Conservation (phyloP, 352 stramenopile species). For the Phytopythium cucurbitacearum region DNA sequence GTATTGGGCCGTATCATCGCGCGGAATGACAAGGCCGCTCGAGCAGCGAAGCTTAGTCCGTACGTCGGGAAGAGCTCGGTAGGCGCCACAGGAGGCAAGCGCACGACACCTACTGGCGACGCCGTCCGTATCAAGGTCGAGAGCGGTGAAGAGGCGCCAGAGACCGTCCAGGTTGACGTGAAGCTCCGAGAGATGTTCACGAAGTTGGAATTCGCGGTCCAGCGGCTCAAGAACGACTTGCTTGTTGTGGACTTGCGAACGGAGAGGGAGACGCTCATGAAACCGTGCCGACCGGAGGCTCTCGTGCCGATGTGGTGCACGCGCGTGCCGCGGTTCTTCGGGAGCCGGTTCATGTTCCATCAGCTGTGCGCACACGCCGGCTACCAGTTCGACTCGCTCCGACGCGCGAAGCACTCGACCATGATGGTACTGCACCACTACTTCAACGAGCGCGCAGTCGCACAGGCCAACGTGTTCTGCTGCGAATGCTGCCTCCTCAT, state of each 20-base stretch:
- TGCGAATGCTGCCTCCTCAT: slow-evolving; percentile 73
- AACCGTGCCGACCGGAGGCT: slow-evolving; percentile 28
- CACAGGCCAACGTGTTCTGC: slow-evolving; percentile 75
- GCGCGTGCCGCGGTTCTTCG: slow-evolving; percentile 72
- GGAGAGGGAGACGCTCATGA: slow-evolving; percentile 6
- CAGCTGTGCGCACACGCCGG: slow-evolving; percentile 70
- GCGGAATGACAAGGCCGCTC: slow-evolving; percentile 58
- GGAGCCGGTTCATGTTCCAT: slow-evolving; percentile 86
- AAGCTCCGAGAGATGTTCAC: slow-evolving; percentile 70
- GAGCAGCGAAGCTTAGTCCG: slow-evolving; percentile 24
- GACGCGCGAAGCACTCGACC: slow-evolving; percentile 86
- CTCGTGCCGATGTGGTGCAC: slow-evolving; percentile 48
- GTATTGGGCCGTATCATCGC: slow-evolving; percentile 61
- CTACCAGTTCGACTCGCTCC: slow-evolving; percentile 87
- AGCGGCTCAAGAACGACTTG: slow-evolving; percentile 75
- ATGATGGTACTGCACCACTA: slow-evolving; percentile 90
- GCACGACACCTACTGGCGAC: slow-evolving; percentile 13
- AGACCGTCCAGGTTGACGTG: slow-evolving; percentile 33
- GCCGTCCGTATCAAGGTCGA: slow-evolving; percentile 52
- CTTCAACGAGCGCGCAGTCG: slow-evolving; percentile 63
- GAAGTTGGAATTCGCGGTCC: slow-evolving; percentile 51
- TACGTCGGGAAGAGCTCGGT: slow-evolving; percentile 29
- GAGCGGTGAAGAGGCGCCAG: slow-evolving; percentile 1
- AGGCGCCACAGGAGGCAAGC: slow-evolving; percentile 43
- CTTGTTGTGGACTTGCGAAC: slow-evolving; percentile 66